Evolutionary conservation across 768 basidiomycete species (phyloP).

Genomic region (Leccinellum albellum): DNA sequence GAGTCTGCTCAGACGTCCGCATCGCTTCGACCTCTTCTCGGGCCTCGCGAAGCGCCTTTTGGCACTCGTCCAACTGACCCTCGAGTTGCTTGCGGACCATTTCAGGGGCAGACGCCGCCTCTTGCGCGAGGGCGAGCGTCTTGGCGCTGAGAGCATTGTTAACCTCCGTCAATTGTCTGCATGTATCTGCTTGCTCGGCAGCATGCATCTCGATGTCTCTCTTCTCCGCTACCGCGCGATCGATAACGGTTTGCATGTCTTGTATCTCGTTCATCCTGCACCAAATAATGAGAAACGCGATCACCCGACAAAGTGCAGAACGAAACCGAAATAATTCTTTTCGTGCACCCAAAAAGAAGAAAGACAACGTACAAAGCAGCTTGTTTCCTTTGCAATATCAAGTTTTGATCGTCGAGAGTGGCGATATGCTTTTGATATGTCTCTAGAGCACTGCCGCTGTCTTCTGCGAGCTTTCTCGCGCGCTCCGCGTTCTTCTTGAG

Average conservation of each 20-base stretch:
- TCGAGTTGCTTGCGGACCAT: conserved; percentile 62
- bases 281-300: neutral
- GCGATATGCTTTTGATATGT: conserved; percentile 89
- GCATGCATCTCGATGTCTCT: conserved; percentile 64
- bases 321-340: neutral
- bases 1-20: conserved; percentile 69
- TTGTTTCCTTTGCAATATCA: conserved; percentile 46
- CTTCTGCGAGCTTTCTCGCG: conserved; percentile 86
- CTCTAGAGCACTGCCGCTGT: conserved; percentile 73
- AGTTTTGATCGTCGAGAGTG: conserved; percentile 73
- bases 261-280: conserved; percentile 64
- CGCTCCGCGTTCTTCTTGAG: conserved; percentile 90
- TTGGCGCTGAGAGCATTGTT: conserved; percentile 75
- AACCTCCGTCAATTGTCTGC: conserved; percentile 68
- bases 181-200: conserved; percentile 70
- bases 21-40: conserved; percentile 67
- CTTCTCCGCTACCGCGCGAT: conserved; percentile 59
- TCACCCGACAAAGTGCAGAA: neutral
- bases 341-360: neutral
- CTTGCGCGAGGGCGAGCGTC: conserved; percentile 48
- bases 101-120: conserved; percentile 34
- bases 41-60: conserved; percentile 58
- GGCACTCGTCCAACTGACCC: conserved; percentile 56
- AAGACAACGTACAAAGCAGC: conserved; percentile 50
- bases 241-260: conserved; percentile 56